phyloP scores from a whole-genome alignment of 139 green algal genomes.

The Penium margaritaceum region DNA sequence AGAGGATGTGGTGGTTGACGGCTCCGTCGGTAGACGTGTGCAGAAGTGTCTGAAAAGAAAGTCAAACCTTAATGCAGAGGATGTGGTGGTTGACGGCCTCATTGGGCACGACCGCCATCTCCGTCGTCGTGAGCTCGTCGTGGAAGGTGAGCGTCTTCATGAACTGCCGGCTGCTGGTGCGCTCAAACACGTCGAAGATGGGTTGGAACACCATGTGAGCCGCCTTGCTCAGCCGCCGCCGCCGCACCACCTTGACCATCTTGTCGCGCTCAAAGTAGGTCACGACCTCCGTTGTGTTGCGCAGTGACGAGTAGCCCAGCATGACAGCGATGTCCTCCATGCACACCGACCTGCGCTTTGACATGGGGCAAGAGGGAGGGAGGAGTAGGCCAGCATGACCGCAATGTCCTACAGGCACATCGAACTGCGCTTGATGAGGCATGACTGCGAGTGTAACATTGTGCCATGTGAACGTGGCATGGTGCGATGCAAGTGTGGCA shows the following conservation, averaged over 20 bases:
- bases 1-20: no score
- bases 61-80: constrained; percentile 20
- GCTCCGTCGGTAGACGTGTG: no score
- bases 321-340: constrained; percentile 21
- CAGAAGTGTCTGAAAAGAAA: no score
- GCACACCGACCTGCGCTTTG: constrained; percentile 18
- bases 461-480: background rate
- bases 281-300: constrained; percentile 5
- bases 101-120: constrained; percentile 1
- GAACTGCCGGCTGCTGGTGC: constrained; percentile 12
- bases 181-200: constrained; percentile 11
- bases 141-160: constrained; percentile 10
- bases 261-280: constrained; percentile 25
- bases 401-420: background rate
- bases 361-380: background rate
- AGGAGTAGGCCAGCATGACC: background rate
- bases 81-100: background rate
- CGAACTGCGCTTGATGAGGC: background rate
- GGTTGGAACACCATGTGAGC: constrained; percentile 1
- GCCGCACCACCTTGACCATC: constrained; percentile 2
- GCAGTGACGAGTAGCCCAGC: constrained; percentile 23
- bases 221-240: background rate
- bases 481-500: no score
- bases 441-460: background rate
- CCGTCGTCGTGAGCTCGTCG: background rate